Evolutionary conservation across 352 stramenopile species (phyloP), one percentile per base, ranked within the genome.

Genomic region (Globisporangium lucens): DNA sequence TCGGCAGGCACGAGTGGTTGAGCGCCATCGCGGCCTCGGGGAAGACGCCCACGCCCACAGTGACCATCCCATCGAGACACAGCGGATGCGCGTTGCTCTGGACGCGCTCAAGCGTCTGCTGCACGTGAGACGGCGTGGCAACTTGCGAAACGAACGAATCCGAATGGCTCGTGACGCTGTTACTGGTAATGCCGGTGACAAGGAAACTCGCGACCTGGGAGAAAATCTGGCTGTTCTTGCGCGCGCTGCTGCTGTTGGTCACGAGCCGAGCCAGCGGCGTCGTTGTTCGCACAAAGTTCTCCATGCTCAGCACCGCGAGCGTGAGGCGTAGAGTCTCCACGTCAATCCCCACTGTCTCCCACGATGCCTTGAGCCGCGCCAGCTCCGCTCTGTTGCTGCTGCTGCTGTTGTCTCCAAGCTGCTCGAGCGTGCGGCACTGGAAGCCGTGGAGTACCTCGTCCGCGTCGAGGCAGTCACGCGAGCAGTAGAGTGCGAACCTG

Each of bases 1-100:
- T 90, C 24, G 84, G 84, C 2, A 72, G 17, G 65, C 84, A 92
- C 61, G 82, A 89, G 66, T 92, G 82, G 65, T 92, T 90, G 53
- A 92, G 63, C 15, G 76, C 69, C 82, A 90, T 90, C 9, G 84
- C 80, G 27, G 82, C 84, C 35, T 89, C 80, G 0, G 82, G 83
- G 62, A 92, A 90, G 13, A 92, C n/a, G 0, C 83, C 83, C 6
- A 84, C 56, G 27, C 80, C 82, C 9, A 79, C 75, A 61, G 75
- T 76, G 5, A 65, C 63, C 36, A 74, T 56, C 13, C 79, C 78
- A 57, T 88, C 72, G 15, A 87, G 20, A 51, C 69, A 71, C 13
- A 91, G 60, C 38, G 83, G 78, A 66, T 91, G 81, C 6, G 79
- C 79, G 58, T 90, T 91, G 69, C 65, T 77, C 55, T 79, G 76